phyloP scores from a whole-genome alignment of 495 filamentous ascomycete genomes.

The Penicillium egyptiacum region DNA sequence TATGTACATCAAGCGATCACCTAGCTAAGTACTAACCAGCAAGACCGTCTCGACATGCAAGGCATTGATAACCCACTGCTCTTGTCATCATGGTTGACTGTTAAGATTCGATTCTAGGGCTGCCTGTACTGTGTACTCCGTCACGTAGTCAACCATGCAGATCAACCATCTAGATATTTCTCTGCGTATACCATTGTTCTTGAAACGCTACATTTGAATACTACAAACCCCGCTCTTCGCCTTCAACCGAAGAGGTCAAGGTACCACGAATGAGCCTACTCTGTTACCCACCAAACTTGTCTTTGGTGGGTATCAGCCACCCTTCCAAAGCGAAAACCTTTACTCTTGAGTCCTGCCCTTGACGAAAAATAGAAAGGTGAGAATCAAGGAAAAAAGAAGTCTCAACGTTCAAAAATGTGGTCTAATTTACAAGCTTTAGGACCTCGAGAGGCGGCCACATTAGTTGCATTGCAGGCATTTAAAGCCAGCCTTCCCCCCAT shows the following conservation, averaged over 20 bases:
- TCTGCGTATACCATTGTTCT: neutral
- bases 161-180: neutral
- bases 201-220: neutral
- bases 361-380: neutral
- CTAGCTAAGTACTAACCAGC: neutral
- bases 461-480: conserved; percentile 27
- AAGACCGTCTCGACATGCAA: neutral
- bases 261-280: neutral
- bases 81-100: neutral
- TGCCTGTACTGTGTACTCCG: neutral
- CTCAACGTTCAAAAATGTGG: conserved; percentile 42
- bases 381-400: conserved; percentile 23
- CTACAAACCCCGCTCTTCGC: neutral
- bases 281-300: neutral
- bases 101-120: neutral
- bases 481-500: conserved; percentile 25
- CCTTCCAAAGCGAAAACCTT: neutral
- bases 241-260: neutral
- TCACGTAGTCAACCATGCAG: neutral
- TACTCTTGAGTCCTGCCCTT: neutral
- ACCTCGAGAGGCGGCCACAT: conserved; percentile 35
- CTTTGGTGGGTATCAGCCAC: neutral
- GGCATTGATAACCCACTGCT: neutral
- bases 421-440: conserved; percentile 51
- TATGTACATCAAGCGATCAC: neutral